A percentile compares a stretch with the other conserved stretches of the same genome.
Conservation (phyloP, 495 filamentous ascomycete genomes). For the Tuber melanosporum region DNA sequence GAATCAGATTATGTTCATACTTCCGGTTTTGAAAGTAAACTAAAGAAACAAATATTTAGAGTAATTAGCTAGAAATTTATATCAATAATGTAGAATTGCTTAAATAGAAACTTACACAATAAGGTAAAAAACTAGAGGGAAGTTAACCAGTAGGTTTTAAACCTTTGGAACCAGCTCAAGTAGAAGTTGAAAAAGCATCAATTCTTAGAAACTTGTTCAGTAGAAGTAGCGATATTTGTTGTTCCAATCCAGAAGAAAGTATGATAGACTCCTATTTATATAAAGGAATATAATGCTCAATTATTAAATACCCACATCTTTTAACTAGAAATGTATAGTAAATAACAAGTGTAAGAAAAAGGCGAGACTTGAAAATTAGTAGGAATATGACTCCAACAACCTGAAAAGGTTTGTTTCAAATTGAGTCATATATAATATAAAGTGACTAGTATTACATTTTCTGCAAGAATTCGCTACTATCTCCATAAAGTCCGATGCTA, state of each 20-base stretch:
- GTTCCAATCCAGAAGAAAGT: background rate
- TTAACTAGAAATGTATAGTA: background rate
- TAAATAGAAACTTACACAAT: background rate
- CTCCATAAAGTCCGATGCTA: no score
- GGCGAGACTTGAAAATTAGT: no score
- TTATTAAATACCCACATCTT: background rate
- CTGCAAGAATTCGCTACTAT: no score
- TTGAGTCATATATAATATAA: background rate
- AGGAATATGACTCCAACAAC: background rate
- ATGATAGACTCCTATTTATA: background rate
- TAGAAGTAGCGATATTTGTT: no score
- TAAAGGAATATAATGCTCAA: no score
- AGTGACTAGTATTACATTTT: background rate
- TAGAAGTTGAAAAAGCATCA: no score
- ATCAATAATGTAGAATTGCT: background rate
- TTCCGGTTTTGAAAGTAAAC: background rate
- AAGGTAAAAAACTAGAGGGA: no score
- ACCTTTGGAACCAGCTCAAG: no score
- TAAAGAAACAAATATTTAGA: background rate
- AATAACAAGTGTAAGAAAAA: background rate
- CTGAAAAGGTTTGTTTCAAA: background rate
- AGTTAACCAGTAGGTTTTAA: no score
- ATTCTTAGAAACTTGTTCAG: no score
- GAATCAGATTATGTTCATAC: background rate
- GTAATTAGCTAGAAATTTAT: background rate